Conservation (phyloP, 805 yeast genomes). For the Maudiozyma bulderi region DNA sequence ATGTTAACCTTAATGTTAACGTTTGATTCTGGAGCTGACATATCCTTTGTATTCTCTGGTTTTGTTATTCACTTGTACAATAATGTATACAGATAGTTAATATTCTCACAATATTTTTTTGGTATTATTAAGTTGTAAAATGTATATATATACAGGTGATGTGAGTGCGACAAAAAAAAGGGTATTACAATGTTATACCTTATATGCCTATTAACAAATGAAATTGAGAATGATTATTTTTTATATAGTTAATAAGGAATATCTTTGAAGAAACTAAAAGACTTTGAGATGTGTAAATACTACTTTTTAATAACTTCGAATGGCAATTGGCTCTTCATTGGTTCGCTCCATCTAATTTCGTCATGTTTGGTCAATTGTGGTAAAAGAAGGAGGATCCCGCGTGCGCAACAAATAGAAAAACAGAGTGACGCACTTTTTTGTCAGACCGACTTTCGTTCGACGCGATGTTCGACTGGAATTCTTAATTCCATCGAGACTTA, state of each 20-base stretch:
- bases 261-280: background rate
- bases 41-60: background rate
- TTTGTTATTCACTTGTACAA: background rate
- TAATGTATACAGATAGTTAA: background rate
- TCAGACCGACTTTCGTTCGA: background rate
- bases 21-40: slow-evolving; percentile 1
- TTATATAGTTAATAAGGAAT: too few species aligned
- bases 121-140: background rate
- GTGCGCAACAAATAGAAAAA: background rate
- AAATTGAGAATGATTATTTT: too few species aligned
- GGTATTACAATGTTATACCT: too few species aligned
- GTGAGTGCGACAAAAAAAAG: too few species aligned
- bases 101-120: background rate
- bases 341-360: too few species aligned
- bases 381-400: background rate
- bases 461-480: background rate
- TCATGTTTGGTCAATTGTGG: too few species aligned
- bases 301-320: background rate
- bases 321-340: background rate
- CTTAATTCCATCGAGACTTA: background rate
- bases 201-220: too few species aligned
- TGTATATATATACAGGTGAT: background rate
- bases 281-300: background rate
- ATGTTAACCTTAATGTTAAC: slow-evolving; percentile 13
- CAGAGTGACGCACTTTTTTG: background rate